These are phyloP conservation scores for Apiospora kogelbergensis DNA, from an alignment of 2,329 filamentous ascomycete genomes.

Conservation along the genomic window DNA sequence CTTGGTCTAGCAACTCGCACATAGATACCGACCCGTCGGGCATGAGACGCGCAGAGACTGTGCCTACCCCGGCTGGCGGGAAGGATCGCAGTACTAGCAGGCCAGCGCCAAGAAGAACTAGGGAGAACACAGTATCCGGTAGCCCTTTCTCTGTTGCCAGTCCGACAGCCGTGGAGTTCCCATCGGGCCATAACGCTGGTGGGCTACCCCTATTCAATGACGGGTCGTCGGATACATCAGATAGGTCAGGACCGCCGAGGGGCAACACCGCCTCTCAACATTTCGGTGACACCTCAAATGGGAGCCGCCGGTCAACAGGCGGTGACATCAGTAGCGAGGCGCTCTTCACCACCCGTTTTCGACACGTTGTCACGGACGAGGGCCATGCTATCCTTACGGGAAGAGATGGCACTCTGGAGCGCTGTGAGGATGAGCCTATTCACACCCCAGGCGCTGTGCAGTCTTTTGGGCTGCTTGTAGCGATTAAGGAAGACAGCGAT, in stretches of 20 bases:
- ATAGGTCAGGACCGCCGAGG: slow-evolving; percentile 13
- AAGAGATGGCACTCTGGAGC: slow-evolving; percentile 69
- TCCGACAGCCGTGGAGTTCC: slow-evolving; percentile 13
- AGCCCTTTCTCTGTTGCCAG: slow-evolving; percentile 16
- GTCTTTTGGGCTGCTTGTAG: slow-evolving; percentile 75
- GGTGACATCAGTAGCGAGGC: slow-evolving; percentile 33
- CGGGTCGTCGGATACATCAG: slow-evolving; percentile 24
- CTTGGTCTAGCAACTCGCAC: slow-evolving; percentile 21
- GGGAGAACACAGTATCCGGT: slow-evolving; percentile 18
- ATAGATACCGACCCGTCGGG: slow-evolving; percentile 5
- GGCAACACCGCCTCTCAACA: background rate
- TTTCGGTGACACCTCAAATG: background rate
- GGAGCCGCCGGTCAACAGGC: slow-evolving; percentile 11
- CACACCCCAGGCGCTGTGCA: slow-evolving; percentile 83
- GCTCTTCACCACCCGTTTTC: slow-evolving; percentile 72
- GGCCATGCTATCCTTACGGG: slow-evolving; percentile 85
- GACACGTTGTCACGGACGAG: slow-evolving; percentile 71
- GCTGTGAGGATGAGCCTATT: slow-evolving; percentile 89
- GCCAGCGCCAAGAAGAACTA: background rate
- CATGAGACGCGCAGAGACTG: slow-evolving; percentile 19
- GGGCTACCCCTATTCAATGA: slow-evolving; percentile 24
- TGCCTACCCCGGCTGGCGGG: slow-evolving; percentile 13
- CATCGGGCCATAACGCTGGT: background rate
- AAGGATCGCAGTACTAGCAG: slow-evolving; percentile 7
- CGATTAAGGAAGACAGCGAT: slow-evolving; percentile 68